phyloP scores from a whole-genome alignment of 345 rosid species.

The Citrus hindsii region DNA sequence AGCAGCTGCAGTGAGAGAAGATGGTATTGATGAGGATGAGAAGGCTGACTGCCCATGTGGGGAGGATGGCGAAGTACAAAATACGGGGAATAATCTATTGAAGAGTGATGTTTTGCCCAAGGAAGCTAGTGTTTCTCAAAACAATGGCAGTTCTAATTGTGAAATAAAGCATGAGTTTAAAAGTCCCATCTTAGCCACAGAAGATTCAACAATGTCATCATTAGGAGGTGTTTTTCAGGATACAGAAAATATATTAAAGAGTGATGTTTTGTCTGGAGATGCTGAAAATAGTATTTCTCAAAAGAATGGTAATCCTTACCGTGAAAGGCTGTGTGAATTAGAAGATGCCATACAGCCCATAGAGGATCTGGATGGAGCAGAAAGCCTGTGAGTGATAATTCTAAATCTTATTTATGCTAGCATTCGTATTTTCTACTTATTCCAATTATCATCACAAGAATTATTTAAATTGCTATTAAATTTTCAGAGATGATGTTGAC shows the following conservation, averaged over 20 bases:
- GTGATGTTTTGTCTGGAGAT: background rate
- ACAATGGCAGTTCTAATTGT: conserved; percentile 10
- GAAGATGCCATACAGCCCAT: conserved; percentile 8
- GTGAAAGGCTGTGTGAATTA: conserved; percentile 1
- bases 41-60: conserved; percentile 4
- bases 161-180: conserved; percentile 14
- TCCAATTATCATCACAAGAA: background rate
- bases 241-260: background rate
- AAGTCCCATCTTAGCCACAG: background rate
- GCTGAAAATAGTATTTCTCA: background rate
- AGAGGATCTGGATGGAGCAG: conserved; percentile 30
- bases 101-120: conserved; percentile 17
- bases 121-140: conserved; percentile 25
- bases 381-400: conserved; percentile 35
- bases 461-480: background rate
- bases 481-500: background rate
- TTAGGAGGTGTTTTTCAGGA: background rate
- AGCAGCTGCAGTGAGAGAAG: conserved; percentile 12
- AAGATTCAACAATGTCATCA: background rate
- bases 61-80: conserved; percentile 21
- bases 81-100: conserved; percentile 15
- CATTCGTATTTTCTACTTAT: conserved; percentile 1
- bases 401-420: conserved; percentile 8
- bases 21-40: conserved; percentile 13
- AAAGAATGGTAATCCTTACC: background rate